Evolutionary conservation across 805 yeast species (phyloP).

Genomic region (Yamadazyma kitorensis): DNA sequence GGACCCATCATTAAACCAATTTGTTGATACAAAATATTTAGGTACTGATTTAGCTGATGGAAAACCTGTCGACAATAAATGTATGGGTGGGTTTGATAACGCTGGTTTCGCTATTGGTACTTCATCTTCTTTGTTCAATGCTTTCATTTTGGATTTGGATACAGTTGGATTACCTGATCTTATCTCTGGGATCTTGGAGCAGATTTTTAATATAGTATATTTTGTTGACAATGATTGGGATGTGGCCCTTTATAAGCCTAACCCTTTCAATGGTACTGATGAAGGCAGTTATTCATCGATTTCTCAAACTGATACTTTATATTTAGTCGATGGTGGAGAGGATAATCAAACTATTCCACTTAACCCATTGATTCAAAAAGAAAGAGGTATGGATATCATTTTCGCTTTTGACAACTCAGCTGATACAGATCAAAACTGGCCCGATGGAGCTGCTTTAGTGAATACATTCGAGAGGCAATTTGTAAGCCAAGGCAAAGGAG

Average conservation of each 20-base stretch:
- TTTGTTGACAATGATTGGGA: slow-evolving; percentile 53
- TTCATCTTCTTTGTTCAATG: slow-evolving; percentile 77
- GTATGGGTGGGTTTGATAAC: slow-evolving; percentile 73
- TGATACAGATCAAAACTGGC: slow-evolving; percentile 31
- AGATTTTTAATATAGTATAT: slow-evolving; percentile 33
- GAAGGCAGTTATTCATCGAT: slow-evolving; percentile 23
- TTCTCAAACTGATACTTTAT: slow-evolving; percentile 20
- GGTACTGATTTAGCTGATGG: slow-evolving; percentile 70
- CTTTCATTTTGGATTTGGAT: slow-evolving; percentile 55
- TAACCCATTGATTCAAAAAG: slow-evolving; percentile 31
- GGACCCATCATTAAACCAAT: slow-evolving; percentile 71
- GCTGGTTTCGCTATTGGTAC: slow-evolving; percentile 82
- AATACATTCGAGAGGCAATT: slow-evolving; percentile 36
- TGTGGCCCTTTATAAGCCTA: slow-evolving; percentile 68
- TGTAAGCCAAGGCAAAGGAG: slow-evolving; percentile 46
- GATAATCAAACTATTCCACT: slow-evolving; percentile 37
- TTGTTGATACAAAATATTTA: slow-evolving; percentile 63
- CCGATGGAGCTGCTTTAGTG: slow-evolving; percentile 34
- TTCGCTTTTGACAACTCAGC: slow-evolving; percentile 38
- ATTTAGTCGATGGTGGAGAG: slow-evolving; percentile 39
- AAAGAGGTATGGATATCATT: slow-evolving; percentile 31
- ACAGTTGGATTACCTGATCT: slow-evolving; percentile 23
- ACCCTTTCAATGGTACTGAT: slow-evolving; percentile 51
- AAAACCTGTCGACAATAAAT: slow-evolving; percentile 41
- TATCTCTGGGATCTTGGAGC: slow-evolving; percentile 18